Base-by-base conservation (phyloP, 176 grass and related monocot species). In the Triticum turgidum region DNA sequence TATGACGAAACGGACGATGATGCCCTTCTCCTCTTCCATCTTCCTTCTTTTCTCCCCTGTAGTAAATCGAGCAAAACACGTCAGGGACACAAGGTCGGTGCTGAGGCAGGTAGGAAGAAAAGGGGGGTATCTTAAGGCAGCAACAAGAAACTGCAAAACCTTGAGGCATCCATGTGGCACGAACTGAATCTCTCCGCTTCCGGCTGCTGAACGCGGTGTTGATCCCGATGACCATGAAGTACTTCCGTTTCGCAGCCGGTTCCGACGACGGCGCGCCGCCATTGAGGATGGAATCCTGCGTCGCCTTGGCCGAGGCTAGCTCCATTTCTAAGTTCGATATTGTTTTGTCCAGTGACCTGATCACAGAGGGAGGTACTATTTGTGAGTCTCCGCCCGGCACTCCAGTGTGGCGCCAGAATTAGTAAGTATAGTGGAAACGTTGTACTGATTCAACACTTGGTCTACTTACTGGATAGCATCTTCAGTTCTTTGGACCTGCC, bases 181-280 rank as follows among this genome's bases (percentile, higher is more conserved):
- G 96, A 84, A 98, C 78, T 59, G 96, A 98, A 59, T 98, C 96
- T 86, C 96, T 87, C 32, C 96, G 52, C 62, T 93, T 95, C 47
- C 93, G 84, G 42, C 96, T 98, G 85, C 96, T 98, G 86, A 98
- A 98, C 11, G 96, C 96, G 7, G 96, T 98, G 87, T 95, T 98
- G 61, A 98, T 92, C 32, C 96, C 96, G 6, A 98, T 64, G 80
- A 98, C 96, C 93, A 98, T 92, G 69, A 95, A 92, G 56, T 89
- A 89, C 52, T 93, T 95, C n/a, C 69, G 69, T 34, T 89, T 91
- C 51, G 42, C 88, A 1, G 63, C 77, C 3, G 78, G 69, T 88
- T 90, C 91, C 0, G 88, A 85, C 7, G 54, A 20, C 2, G 96
- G 96, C 11, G 84, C 88, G 9, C 86, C 89, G 9, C 86, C 89